Evolutionary conservation across 78 protist genomes (phyloP), one percentile per base, ranked within the genome.

Genomic region (Dictyostelium citrinum): DNA sequence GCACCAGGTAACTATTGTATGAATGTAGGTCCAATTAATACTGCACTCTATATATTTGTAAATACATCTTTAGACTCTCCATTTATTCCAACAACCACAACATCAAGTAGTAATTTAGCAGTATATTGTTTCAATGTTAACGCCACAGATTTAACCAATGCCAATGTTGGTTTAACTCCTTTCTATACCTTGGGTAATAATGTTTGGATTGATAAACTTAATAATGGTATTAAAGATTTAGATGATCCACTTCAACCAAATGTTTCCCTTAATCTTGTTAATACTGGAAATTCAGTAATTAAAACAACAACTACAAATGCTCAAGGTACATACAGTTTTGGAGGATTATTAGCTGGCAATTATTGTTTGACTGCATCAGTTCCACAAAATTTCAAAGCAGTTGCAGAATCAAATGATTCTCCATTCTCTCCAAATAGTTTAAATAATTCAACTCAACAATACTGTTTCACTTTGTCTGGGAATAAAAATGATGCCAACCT

Each of bases 1-100:
- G n/a, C 41, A n/a, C 80, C 90, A 20, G 90, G 82, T 22, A 68
- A 83, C 81, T 83, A 83, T 60, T 83, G 90, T 71, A 9, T 83
- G 9, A 12, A 1, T 8, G 33, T 33, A 4, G 64, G 33, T 22
- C 64, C 46, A 64, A 27, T 68, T 45, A 24, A 55, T 5, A 70
- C 22, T 43, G 45, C 79, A 64, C 27, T 31, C 5, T 64, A 64
- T 17, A 22, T 17, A 27, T 27, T 10, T 22, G 55, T 49, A 29
- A 51, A 60, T 14, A 72, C 70, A 74, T 45, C 77, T 9, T 22
- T 43, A 8, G 16, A 82, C 14, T 24, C 67, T n/a, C 75, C 61
- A 82, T 80, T 55, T 39, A 20, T 20, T 3, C 9, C 31, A 33
- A 1, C n/a, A 17, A 33, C 3, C 16, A 10, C 41, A 33, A 1